These are phyloP conservation scores for Papiliotrema fonsecae DNA, from an alignment of 1,284 basidiomycete genomes.

Conservation along the genomic window DNA sequence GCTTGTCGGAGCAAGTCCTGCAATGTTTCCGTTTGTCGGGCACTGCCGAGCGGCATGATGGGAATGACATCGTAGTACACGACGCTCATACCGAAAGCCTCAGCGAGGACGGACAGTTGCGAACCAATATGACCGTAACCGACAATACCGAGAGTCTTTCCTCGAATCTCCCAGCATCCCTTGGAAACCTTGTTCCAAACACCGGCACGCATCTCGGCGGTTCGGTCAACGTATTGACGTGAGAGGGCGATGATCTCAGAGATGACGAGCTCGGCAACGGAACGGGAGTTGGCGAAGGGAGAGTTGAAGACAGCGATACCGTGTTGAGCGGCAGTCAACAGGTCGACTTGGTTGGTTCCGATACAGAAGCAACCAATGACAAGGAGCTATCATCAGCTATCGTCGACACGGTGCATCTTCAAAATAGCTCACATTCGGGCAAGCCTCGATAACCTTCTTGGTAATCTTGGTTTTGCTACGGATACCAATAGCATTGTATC, in stretches of 20 bases:
- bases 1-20: slow-evolving; percentile 70
- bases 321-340: slow-evolving; percentile 71
- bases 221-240: slow-evolving; percentile 86
- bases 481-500: slow-evolving; percentile 94
- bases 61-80: slow-evolving; percentile 94
- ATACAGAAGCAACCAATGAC: slow-evolving; percentile 99
- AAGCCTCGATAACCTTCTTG: slow-evolving; percentile 77
- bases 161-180: slow-evolving; percentile 95
- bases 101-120: slow-evolving; percentile 94
- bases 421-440: slow-evolving; percentile 59
- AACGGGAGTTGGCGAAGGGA: slow-evolving; percentile 98
- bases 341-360: slow-evolving; percentile 97
- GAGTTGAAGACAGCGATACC: slow-evolving; percentile 99
- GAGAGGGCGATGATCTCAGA: slow-evolving; percentile 90
- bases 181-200: slow-evolving; percentile 99
- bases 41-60: slow-evolving; percentile 95
- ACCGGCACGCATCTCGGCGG: slow-evolving; percentile 80
- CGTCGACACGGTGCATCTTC: background rate
- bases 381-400: slow-evolving; percentile 80
- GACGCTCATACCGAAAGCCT: slow-evolving; percentile 93
- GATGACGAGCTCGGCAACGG: slow-evolving; percentile 97
- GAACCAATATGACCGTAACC: slow-evolving; percentile 99
- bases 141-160: slow-evolving; percentile 96
- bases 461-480: slow-evolving; percentile 97
- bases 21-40: slow-evolving; percentile 81